These are phyloP conservation scores for Tetrapisispora phaffii DNA, from an alignment of 805 yeast genomes.

Conservation along the genomic window DNA sequence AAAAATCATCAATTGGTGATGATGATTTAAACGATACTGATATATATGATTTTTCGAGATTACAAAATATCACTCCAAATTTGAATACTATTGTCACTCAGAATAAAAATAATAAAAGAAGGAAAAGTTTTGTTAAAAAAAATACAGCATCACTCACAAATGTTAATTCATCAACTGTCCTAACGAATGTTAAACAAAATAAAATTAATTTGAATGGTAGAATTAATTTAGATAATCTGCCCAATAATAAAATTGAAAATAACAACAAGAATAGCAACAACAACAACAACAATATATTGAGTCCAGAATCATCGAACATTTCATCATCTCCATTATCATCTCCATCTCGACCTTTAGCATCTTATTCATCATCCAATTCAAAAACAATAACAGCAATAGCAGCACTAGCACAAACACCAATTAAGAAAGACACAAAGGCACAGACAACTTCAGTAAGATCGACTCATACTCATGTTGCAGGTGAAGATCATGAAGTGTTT, in stretches of 20 bases:
- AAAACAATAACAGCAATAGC: neutral
- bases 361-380: neutral
- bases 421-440: no score
- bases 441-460: neutral
- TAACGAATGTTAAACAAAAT: neutral
- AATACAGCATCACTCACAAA: neutral
- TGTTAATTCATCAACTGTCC: neutral
- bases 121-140: slow-evolving; percentile 1
- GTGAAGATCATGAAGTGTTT: neutral
- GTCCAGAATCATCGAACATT: neutral
- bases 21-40: slow-evolving; percentile 15
- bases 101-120: neutral
- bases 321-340: neutral
- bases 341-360: neutral
- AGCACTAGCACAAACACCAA: neutral
- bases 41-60: slow-evolving; percentile 4
- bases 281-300: no score
- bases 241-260: neutral
- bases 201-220: neutral
- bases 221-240: neutral
- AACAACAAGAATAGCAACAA: no score
- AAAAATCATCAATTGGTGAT: slow-evolving; percentile 10
- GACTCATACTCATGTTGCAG: neutral
- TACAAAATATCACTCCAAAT: neutral
- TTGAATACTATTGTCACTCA: neutral